Evolutionary conservation across 75 land plant species (phyloP), one percentile per base, ranked within the genome.

Genomic region (Larix kaempferi): DNA sequence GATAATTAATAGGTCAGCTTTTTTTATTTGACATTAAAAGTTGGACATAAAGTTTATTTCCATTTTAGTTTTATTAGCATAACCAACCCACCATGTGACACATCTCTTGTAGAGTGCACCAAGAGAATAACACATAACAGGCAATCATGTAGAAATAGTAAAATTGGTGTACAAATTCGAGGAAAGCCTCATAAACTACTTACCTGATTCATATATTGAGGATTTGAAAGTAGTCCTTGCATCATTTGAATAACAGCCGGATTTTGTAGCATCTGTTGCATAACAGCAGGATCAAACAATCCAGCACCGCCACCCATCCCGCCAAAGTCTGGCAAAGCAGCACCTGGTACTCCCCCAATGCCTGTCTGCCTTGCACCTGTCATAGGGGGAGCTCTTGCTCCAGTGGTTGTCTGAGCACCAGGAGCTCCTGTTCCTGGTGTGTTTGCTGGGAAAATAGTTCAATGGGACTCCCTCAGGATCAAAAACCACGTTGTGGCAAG

Each of bases 181-280:
- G 14, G 15, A 23, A 39, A 15, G 33, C 10, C 15, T 59, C 62
- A 33, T 22, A 27, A 3, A 58, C 14, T 7, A 52, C 75, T 29
- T 80, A 96, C 99, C 93, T 96, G 97, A 56, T 92, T 89, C 85
- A 96, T 80, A 75, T 91, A 90, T 56, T 94, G 89, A 35, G 99
- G 97, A 62, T 94, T 93, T 1, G 96, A 91, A 22, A 96, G 81
- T 5, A 96, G 27, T 69, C 83, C 86, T 72, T 96, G 97, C 93
- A 90, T 90, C 89, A 93, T 88, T 76, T 96, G 97, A 67, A 83
- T 44, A 4, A 96, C 39, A 33, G 87, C 92, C 12, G 99, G 97
- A 78, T 90, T 96, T 81, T 94, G 97, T 88, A 96, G 39, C 78
- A 92, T 66, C 78, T 94, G 93, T 84, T 85, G 93, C 79, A 94